Evolutionary conservation across 805 yeast species (phyloP).

Genomic region (Lipomyces starkeyi): DNA sequence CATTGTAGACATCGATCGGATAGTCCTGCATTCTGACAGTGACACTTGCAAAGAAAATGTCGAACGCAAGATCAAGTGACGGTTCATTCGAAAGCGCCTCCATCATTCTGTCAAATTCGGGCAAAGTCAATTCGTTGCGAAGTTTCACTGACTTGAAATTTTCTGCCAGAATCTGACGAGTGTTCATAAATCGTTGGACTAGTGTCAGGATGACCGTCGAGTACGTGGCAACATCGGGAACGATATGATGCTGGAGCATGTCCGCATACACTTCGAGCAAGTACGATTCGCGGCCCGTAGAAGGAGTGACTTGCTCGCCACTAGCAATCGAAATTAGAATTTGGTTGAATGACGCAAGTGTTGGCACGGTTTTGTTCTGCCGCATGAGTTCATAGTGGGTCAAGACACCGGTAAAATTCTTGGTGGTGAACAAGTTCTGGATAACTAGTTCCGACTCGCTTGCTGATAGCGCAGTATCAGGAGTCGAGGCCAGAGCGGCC

Average conservation of each 20-base stretch:
- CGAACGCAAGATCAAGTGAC: conserved; percentile 42
- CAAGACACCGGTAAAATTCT: conserved; percentile 22
- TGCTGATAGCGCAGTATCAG: neutral
- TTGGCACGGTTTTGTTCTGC: conserved; percentile 5
- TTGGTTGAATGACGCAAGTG: conserved; percentile 20
- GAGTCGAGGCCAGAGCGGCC: conserved; percentile 1
- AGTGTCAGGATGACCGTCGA: conserved; percentile 29
- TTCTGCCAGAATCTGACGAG: conserved; percentile 1
- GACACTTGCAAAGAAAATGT: conserved; percentile 44
- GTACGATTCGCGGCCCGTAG: conserved; percentile 9
- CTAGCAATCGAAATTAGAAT: conserved; percentile 19
- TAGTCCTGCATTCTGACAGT: conserved; percentile 38
- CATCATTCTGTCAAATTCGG: conserved; percentile 13
- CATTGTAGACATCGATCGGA: conserved; percentile 33
- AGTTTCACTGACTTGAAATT: conserved; percentile 18
- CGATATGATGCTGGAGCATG: conserved; percentile 30
- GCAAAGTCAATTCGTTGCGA: conserved; percentile 12
- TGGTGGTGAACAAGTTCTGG: conserved; percentile 10
- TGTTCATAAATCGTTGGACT: conserved; percentile 14
- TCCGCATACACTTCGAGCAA: conserved; percentile 21
- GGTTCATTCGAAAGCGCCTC: conserved; percentile 23
- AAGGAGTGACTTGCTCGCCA: neutral
- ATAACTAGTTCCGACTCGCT: neutral
- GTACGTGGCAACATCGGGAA: conserved; percentile 32
- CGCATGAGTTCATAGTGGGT: conserved; percentile 21